Percentiles rank a stretch among this genome's conserved stretches.
phyloP scores from a whole-genome alignment of 805 yeast genomes.

The Danielia oregonensis region DNA sequence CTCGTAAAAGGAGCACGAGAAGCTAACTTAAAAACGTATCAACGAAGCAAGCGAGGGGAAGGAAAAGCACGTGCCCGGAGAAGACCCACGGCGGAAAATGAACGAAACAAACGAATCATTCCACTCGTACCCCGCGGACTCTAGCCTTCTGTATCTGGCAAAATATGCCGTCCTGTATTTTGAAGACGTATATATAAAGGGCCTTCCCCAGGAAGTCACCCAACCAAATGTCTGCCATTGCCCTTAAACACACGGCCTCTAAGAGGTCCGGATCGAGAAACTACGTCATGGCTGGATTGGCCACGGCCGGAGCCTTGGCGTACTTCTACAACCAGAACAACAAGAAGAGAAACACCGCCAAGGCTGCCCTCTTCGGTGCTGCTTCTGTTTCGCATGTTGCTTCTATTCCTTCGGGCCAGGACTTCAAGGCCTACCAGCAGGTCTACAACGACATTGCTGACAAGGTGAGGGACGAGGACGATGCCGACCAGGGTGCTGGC shows the following conservation, averaged over 20 bases:
- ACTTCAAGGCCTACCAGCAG: conserved; percentile 54
- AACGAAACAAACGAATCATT: too few species aligned
- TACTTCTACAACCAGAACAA: conserved; percentile 1
- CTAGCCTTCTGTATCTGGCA: too few species aligned
- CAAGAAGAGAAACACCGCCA: neutral
- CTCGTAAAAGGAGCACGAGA: too few species aligned
- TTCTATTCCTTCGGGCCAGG: conserved; percentile 32
- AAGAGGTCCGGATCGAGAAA: conserved; percentile 1
- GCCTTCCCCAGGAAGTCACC: too few species aligned
- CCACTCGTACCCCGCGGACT: too few species aligned
- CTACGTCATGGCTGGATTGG: conserved; percentile 4
- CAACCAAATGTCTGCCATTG: conserved; percentile 5
- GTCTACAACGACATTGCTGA: conserved; percentile 72
- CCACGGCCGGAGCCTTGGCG: conserved; percentile 6
- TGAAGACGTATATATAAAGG: too few species aligned
- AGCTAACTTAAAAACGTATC: too few species aligned
- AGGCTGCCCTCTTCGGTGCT: conserved; percentile 1
- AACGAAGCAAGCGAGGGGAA: too few species aligned
- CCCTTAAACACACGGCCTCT: conserved; percentile 4
- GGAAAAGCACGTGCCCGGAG: too few species aligned
- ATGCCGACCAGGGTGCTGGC: conserved; percentile 35
- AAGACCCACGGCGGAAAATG: too few species aligned
- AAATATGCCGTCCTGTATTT: too few species aligned
- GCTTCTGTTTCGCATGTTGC: conserved; percentile 14
- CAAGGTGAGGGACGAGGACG: conserved; percentile 26